phyloP scores from a whole-genome alignment of 805 yeast genomes.

The Suhomyces prunicola region DNA sequence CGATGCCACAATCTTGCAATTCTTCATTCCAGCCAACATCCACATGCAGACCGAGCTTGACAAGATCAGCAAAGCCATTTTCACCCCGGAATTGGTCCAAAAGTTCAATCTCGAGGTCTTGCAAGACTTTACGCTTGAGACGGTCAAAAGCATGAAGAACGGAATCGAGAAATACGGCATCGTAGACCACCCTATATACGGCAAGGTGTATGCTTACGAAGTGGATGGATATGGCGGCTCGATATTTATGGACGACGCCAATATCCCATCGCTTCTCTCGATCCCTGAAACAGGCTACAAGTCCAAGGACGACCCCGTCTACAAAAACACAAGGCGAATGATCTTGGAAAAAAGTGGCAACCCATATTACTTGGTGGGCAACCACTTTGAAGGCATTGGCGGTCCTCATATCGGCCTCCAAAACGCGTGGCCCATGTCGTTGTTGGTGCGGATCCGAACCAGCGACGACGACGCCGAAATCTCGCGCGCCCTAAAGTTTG shows the following conservation, averaged over 20 bases:
- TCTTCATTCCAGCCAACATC: slow-evolving; percentile 83
- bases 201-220: slow-evolving; percentile 82
- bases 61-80: slow-evolving; percentile 24
- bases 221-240: slow-evolving; percentile 82
- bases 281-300: slow-evolving; percentile 77
- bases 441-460: slow-evolving; percentile 73
- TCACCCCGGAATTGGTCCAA: slow-evolving; percentile 12
- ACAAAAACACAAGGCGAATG: slow-evolving; percentile 79
- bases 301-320: slow-evolving; percentile 49
- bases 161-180: slow-evolving; percentile 67
- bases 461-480: slow-evolving; percentile 72
- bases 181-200: slow-evolving; percentile 64
- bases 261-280: slow-evolving; percentile 76
- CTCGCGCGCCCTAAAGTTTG: slow-evolving; percentile 38
- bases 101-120: slow-evolving; percentile 9
- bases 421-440: slow-evolving; percentile 90
- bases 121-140: slow-evolving; percentile 24
- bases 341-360: slow-evolving; percentile 64
- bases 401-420: slow-evolving; percentile 86
- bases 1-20: slow-evolving; percentile 77
- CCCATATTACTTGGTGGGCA: slow-evolving; percentile 71
- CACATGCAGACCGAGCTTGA: slow-evolving; percentile 64
- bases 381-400: slow-evolving; percentile 70
- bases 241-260: slow-evolving; percentile 85
- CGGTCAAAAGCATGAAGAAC: slow-evolving; percentile 41